Base-by-base conservation (phyloP, 192 early-diverging fungal species). In the Kappamyces sp. region DNA sequence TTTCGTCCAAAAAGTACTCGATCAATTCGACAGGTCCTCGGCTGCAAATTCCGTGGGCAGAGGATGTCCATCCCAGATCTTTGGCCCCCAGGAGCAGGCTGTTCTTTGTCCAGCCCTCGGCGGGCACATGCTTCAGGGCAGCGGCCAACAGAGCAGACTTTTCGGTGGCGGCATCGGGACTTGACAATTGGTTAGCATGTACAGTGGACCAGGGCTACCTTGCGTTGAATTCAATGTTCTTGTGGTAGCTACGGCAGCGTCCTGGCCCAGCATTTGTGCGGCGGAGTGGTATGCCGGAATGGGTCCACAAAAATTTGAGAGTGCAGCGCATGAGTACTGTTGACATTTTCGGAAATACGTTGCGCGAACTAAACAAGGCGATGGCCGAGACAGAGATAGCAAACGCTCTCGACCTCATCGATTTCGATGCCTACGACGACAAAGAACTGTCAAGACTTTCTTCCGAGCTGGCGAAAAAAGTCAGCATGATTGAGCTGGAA, bases 91-190 rank as follows among this genome's bases (percentile, higher is more conserved):
- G 75, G 3, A 65, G 58, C 0, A 97, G 62, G 1, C 86, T 79
- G 13, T 76, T 58, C n/a, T 70, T 72, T 0, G 87, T 83, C 90
- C 90, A 97, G 34, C 92, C 92, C 60, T 83, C 53, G 51, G 73
- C 43, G 40, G 84, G 75, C 1, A 94, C 88, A 58, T 83, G 78
- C 34, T 70, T 62, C 41, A 94, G 65, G 0, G 92, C 80, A 0
- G 72, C 74, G 41, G 80, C 74, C 34, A 91, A 76, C 31, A 93
- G 23, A 23, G 23, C 23, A 23, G 23, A 23, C 23, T 23, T 23
- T 23, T 23, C 23, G 23, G 23, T 23, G 23, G 23, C 23, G 23
- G 23, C 23, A 23, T 23, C 23, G 23, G 23, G 23, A 23, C 23
- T 23, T 23, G 23, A 23, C 23, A 23, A 23, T 23, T 23, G 23